A percentile compares a stretch with the other conserved stretches of the same genome.
phyloP scores from a whole-genome alignment of 169 alveolate species.

The Babesia divergens region DNA sequence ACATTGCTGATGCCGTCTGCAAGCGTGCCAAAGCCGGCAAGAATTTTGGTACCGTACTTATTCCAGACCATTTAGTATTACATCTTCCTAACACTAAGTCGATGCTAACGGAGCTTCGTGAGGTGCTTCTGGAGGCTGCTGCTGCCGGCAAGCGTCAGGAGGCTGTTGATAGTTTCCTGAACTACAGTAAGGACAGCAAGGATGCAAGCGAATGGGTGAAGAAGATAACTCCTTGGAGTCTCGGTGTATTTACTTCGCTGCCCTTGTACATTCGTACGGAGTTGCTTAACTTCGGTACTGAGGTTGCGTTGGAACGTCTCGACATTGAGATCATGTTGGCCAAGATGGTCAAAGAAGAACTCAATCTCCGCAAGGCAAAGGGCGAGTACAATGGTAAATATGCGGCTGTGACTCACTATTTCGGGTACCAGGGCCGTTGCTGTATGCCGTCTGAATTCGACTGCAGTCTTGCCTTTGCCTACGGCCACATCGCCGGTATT shows the following conservation, averaged over 20 bases:
- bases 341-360: conserved; percentile 90
- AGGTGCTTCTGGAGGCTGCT: conserved; percentile 70
- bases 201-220: conserved; percentile 65
- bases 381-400: conserved; percentile 89
- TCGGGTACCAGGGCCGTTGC: conserved; percentile 98
- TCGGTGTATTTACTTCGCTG: conserved; percentile 86
- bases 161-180: conserved; percentile 55
- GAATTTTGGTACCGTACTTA: conserved; percentile 93
- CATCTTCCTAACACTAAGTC: conserved; percentile 91
- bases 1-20: conserved; percentile 93
- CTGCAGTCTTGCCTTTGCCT: conserved; percentile 89
- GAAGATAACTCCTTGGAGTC: conserved; percentile 91
- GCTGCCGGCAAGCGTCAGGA: conserved; percentile 63
- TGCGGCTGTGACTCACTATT: conserved; percentile 93
- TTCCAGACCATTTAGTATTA: conserved; percentile 95
- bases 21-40: conserved; percentile 91
- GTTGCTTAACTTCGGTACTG: conserved; percentile 82
- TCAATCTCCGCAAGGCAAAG: conserved; percentile 84
- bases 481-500: conserved; percentile 93
- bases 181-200: conserved; percentile 15
- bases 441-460: conserved; percentile 97
- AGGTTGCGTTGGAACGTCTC: conserved; percentile 70
- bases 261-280: conserved; percentile 92
- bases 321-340: conserved; percentile 94
- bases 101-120: conserved; percentile 87